Conservation (phyloP, 129 eudicot species). For the Sambucus nigra region DNA sequence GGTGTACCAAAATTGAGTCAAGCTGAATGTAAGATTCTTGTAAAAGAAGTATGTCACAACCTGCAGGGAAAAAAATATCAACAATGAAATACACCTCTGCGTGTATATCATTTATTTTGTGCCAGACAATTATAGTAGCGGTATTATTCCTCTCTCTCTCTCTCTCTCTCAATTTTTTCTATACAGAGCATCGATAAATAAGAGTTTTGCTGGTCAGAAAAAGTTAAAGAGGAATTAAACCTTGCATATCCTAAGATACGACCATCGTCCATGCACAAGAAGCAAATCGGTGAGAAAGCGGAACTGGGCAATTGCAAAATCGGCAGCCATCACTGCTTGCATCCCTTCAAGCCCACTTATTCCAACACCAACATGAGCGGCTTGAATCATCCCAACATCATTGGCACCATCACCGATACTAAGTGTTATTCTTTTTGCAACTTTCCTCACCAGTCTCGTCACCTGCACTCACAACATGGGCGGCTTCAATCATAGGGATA, state of each 20-base stretch:
- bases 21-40: slow-evolving; percentile 86
- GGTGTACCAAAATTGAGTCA: slow-evolving; percentile 97
- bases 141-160: too few species aligned
- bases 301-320: slow-evolving; percentile 96
- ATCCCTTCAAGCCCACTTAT: slow-evolving; percentile 96
- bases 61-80: slow-evolving; percentile 25
- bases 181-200: background rate
- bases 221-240: slow-evolving; percentile 22
- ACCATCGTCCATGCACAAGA: slow-evolving; percentile 98
- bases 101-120: background rate
- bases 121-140: background rate
- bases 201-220: slow-evolving; percentile 1
- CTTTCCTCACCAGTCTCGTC: slow-evolving; percentile 88
- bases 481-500: too few species aligned
- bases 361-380: slow-evolving; percentile 99
- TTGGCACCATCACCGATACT: slow-evolving; percentile 99
- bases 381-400: slow-evolving; percentile 99
- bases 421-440: slow-evolving; percentile 85
- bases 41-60: slow-evolving; percentile 91
- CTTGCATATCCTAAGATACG: slow-evolving; percentile 94
- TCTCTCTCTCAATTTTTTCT: too few species aligned
- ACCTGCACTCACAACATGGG: too few species aligned
- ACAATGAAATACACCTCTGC: background rate
- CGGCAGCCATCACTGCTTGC: slow-evolving; percentile 99
- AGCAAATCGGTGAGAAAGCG: slow-evolving; percentile 88